Conservation (phyloP, 768 basidiomycete genomes). For the Serendipita indica region DNA sequence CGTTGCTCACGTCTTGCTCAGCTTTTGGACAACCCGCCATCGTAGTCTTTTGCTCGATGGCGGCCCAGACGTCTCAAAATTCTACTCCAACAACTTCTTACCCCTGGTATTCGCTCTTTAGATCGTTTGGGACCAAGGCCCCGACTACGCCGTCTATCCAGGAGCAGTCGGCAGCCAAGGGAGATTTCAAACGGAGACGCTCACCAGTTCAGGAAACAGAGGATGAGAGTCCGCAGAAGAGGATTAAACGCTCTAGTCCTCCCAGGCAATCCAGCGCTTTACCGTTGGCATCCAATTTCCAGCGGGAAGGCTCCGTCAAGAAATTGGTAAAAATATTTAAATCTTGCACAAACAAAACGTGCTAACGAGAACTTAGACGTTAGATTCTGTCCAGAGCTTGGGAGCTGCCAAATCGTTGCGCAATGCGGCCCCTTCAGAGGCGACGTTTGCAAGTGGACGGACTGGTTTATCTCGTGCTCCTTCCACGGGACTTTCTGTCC, state of each 20-base stretch:
- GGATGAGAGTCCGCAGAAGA: constrained; percentile 7
- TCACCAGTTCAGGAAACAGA: neutral
- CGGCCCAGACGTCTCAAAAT: neutral
- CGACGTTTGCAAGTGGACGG: neutral
- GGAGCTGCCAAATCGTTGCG: neutral
- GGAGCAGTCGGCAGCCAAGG: neutral
- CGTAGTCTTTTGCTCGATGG: neutral
- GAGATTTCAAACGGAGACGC: neutral
- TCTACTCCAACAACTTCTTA: neutral
- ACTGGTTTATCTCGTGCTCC: neutral
- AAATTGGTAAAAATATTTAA: neutral
- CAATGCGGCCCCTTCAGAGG: neutral
- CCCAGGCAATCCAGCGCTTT: neutral
- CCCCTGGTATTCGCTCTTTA: no score
- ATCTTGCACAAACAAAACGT: neutral
- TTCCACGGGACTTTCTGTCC: neutral
- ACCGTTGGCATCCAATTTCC: neutral
- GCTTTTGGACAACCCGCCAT: constrained; percentile 6
- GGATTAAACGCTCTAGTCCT: neutral
- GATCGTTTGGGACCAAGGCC: no score
- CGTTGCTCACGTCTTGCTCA: no score
- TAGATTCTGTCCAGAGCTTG: neutral
- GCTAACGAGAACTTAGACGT: neutral
- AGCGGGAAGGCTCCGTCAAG: neutral
- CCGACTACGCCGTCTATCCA: no score